phyloP scores from a whole-genome alignment of 1,139 yeast genomes.

The Yamadazyma triangularis region DNA sequence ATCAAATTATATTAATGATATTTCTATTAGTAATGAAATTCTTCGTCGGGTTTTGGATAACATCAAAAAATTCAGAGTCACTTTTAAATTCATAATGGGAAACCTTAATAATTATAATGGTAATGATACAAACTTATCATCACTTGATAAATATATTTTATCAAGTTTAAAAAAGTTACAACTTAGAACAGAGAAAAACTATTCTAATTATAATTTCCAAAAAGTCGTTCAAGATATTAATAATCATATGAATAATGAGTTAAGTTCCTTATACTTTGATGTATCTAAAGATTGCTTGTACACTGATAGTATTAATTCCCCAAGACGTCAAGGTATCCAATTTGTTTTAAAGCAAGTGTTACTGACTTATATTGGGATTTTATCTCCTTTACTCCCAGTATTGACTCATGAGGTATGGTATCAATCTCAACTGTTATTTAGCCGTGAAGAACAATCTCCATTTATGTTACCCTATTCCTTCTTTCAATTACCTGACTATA shows the following conservation, averaged over 20 bases:
- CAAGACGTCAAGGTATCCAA: conserved; percentile 62
- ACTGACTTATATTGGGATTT: conserved; percentile 54
- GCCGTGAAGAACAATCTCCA: conserved; percentile 42
- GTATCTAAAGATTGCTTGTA: conserved; percentile 81
- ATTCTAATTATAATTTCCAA: conserved; percentile 59
- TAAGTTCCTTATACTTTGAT: conserved; percentile 85
- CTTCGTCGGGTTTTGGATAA: conserved; percentile 74
- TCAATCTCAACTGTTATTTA: neutral
- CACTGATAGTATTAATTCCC: conserved; percentile 51
- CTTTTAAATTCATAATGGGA: conserved; percentile 78
- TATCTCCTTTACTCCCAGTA: conserved; percentile 81
- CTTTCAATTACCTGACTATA: conserved; percentile 25
- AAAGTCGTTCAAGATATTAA: conserved; percentile 61
- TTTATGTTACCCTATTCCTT: conserved; percentile 40
- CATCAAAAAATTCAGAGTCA: conserved; percentile 75
- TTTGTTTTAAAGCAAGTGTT: conserved; percentile 65
- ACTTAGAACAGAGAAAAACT: conserved; percentile 37
- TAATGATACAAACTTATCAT: conserved; percentile 37
- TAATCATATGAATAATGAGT: conserved; percentile 66
- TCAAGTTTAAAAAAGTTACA: conserved; percentile 51
- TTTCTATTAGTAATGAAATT: conserved; percentile 68
- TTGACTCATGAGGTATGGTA: conserved; percentile 87
- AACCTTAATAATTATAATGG: conserved; percentile 39
- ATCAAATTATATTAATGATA: conserved; percentile 78
- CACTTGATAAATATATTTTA: conserved; percentile 64